These are phyloP conservation scores for Rhypophila decipiens DNA, from an alignment of 495 filamentous ascomycete species.

Conservation along the genomic window DNA sequence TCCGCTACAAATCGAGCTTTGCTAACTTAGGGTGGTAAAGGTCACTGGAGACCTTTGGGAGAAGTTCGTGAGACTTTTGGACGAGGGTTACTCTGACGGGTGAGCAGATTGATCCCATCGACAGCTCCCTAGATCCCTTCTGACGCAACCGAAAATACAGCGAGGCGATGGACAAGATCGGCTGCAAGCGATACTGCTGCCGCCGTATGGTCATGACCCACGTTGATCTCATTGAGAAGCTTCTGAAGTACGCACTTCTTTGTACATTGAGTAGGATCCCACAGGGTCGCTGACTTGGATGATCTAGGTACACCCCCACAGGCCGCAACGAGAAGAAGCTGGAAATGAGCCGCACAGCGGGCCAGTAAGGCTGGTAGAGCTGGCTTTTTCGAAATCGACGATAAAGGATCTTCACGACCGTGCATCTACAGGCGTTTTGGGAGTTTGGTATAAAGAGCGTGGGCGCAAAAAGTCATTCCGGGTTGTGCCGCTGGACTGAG, in stretches of 20 bases:
- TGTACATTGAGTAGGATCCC: background rate
- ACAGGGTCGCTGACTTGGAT: background rate
- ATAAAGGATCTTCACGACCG: background rate
- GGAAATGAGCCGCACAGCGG: background rate
- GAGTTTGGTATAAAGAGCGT: background rate
- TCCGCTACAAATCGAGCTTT: background rate
- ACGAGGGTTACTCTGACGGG: slow-evolving; percentile 72
- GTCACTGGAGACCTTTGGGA: slow-evolving; percentile 98
- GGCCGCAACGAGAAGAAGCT: slow-evolving; percentile 47
- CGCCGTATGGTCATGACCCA: slow-evolving; percentile 99
- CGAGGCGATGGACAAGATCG: slow-evolving; percentile 88
- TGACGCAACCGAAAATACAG: no score
- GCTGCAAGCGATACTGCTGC: slow-evolving; percentile 94
- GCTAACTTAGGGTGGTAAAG: slow-evolving; percentile 36
- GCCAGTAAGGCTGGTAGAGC: background rate
- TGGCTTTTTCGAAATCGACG: background rate
- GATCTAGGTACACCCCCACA: slow-evolving; percentile 41
- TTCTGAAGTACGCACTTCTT: slow-evolving; percentile 61
- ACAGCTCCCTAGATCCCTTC: no score
- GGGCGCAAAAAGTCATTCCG: background rate
- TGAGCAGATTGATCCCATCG: slow-evolving; percentile 34
- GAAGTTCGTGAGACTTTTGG: slow-evolving; percentile 77
- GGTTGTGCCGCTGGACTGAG: background rate
- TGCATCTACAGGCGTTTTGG: background rate
- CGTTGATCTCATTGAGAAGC: slow-evolving; percentile 96